A percentile compares a stretch with the other conserved stretches of the same genome.
These are phyloP conservation scores for Haplosporangium gracile DNA, from an alignment of 192 early-diverging fungal species.

Conservation along the genomic window DNA sequence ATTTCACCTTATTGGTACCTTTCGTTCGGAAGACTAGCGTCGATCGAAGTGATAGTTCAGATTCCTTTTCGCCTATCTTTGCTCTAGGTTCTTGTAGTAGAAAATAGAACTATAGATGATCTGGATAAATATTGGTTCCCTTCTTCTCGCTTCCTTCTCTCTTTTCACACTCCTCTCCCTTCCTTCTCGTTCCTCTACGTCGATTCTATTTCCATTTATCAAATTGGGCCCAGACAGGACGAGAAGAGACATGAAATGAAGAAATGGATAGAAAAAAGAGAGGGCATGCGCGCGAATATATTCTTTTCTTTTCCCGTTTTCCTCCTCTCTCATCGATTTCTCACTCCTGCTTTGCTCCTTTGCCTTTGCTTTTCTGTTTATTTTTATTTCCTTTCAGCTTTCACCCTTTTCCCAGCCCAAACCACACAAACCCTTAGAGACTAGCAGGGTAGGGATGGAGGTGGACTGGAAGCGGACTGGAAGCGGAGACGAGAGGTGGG, in stretches of 20 bases:
- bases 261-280: neutral
- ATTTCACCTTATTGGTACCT: neutral
- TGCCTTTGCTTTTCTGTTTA: no score
- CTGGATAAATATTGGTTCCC: neutral
- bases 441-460: neutral
- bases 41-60: neutral
- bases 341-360: neutral
- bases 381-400: no score
- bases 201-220: neutral
- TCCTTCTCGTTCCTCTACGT: neutral
- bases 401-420: neutral
- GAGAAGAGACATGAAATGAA: neutral
- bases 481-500: neutral
- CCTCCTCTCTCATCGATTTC: neutral
- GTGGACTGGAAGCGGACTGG: neutral
- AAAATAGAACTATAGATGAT: neutral
- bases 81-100: neutral
- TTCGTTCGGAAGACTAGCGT: neutral
- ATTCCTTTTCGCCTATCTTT: neutral
- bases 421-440: neutral
- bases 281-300: neutral
- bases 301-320: neutral
- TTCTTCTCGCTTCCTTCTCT: neutral
- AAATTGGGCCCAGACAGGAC: neutral
- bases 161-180: neutral